These are phyloP conservation scores for Avicennia marina DNA, from an alignment of 257 asterid species.

Conservation along the genomic window DNA sequence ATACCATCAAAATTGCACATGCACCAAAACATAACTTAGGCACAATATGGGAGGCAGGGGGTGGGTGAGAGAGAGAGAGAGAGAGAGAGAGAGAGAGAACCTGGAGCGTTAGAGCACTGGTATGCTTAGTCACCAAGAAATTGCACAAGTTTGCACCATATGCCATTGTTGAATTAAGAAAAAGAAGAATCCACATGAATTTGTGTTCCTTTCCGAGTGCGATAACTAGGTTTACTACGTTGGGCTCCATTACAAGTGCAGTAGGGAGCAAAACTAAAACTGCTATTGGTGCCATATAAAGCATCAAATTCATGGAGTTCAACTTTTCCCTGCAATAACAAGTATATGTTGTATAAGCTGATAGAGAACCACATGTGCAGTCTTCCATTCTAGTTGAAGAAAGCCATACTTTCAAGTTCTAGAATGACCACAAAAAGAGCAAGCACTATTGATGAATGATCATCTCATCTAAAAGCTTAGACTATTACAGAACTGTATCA, in stretches of 20 bases:
- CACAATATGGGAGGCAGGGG: too few relatives aligned
- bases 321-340: constrained; percentile 73
- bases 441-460: too few relatives aligned
- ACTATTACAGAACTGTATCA: too few relatives aligned
- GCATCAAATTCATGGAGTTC: constrained; percentile 97
- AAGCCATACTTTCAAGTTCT: too few relatives aligned
- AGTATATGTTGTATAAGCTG: constrained; percentile 33
- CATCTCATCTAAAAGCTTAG: too few relatives aligned
- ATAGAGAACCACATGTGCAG: too few relatives aligned
- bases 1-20: too few relatives aligned
- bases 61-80: constrained; percentile 30
- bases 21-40: too few relatives aligned
- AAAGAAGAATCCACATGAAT: constrained; percentile 71
- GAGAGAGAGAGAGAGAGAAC: constrained; percentile 65
- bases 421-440: too few relatives aligned
- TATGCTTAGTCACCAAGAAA: constrained; percentile 39
- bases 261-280: constrained; percentile 78
- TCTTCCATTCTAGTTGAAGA: too few relatives aligned
- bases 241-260: constrained; percentile 73
- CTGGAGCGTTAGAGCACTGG: constrained; percentile 17
- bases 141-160: constrained; percentile 74
- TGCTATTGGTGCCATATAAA: constrained; percentile 92
- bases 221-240: constrained; percentile 50
- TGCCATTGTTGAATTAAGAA: constrained; percentile 66
- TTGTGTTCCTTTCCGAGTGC: constrained; percentile 55